Base-by-base conservation (phyloP, 2,329 filamentous ascomycete genomes). In the Phaeosphaeriaceae sp. region DNA sequence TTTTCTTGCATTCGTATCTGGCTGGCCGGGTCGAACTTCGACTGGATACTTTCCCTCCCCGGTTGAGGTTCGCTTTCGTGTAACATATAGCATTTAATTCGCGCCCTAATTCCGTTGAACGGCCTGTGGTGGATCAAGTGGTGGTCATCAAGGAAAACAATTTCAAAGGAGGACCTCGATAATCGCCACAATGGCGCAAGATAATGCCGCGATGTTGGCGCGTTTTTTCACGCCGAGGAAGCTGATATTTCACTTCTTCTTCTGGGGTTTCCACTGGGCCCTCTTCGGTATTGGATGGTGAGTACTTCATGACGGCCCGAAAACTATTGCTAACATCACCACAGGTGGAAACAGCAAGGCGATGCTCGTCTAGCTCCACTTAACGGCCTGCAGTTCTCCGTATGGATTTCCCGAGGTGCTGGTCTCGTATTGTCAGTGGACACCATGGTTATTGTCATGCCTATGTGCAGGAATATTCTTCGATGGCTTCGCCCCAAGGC, bases 361-460 rank as follows among this genome's bases (percentile, higher is more conserved):
- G 90, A 97, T 72, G 61, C 75, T 10, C 86, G 87, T 56, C 83
- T 99, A 25, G 89, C 89, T 5, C 86, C 86, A 44, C 85, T 99
- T 48, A 99, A 99, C 78, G 86, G 81, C 0, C 86, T 99, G 49
- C 84, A 85, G 54, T 98, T 86, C 79, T 98, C 94, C 2, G 95
- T 99, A 55, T 99, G 94, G 94, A 87, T 97, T 58, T 98, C 95
- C 25, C 88, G 95, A 84, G 95, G 94, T 75, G 94, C 95, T 53
- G 95, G 93, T 69, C 81, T 99, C 42, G 90, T 91, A 6, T 83
- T 99, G 58, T 90, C 89, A 1, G 86, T 97, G 54, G 93, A 99
- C 80, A 88, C 88, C 55, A 90, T 92, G 73, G 83, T 98, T 65
- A 97, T 99, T 70, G 81, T 99, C 25, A 84, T 99, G 58, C 95